Evolutionary conservation across 768 basidiomycete genomes (phyloP).

Genomic region (Rickenella mellea): DNA sequence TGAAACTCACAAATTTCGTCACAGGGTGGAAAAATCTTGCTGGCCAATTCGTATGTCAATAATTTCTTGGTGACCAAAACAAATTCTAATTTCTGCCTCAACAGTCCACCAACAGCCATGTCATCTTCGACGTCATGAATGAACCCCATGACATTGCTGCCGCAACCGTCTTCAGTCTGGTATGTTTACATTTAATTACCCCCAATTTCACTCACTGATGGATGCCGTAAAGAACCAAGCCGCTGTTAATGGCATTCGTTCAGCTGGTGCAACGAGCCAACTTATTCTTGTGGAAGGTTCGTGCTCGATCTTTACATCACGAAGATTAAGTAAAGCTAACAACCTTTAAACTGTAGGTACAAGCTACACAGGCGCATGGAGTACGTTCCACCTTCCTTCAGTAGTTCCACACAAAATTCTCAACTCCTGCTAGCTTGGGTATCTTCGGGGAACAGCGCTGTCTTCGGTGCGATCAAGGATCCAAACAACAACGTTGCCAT

Average conservation of each 20-base stretch:
- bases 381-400: conserved; percentile 17
- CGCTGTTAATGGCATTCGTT: conserved; percentile 55
- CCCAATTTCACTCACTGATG: conserved; percentile 5
- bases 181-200: conserved; percentile 14
- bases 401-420: neutral
- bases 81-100: no score
- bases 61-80: neutral
- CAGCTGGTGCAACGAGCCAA: conserved; percentile 44
- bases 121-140: conserved; percentile 61
- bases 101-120: conserved; percentile 27
- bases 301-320: no score
- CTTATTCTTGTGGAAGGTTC: conserved; percentile 28
- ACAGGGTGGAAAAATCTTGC: conserved; percentile 52
- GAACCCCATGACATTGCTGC: conserved; percentile 56
- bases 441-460: conserved; percentile 45
- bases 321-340: no score
- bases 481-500: conserved; percentile 56
- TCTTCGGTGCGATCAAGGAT: conserved; percentile 42
- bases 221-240: conserved; percentile 39
- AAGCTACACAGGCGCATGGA: conserved; percentile 52
- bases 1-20: neutral
- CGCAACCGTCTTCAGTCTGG: conserved; percentile 37
- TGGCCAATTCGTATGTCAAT: conserved; percentile 35
- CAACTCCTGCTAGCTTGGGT: conserved; percentile 32
- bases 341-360: conserved; percentile 30